Conservation (phyloP, 345 rosid genomes). For the Eutrema yunnanense region DNA sequence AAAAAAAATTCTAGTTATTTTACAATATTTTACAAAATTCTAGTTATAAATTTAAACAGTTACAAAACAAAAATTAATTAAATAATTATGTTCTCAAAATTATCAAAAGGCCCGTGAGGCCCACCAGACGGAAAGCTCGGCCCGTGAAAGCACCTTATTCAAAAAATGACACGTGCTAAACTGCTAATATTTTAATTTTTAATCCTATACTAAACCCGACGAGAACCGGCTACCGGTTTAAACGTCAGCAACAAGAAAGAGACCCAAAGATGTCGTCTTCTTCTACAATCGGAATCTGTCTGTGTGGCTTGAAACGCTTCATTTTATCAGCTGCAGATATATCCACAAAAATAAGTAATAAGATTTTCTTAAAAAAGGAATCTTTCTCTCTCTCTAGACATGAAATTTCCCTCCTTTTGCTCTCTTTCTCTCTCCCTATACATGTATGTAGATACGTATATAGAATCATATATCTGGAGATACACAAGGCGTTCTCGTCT, state of each 20-base stretch:
- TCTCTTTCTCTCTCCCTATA: slow-evolving; percentile 10
- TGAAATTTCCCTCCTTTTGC: slow-evolving; percentile 8
- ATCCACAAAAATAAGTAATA: slow-evolving; percentile 23
- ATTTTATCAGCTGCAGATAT: slow-evolving; percentile 10
- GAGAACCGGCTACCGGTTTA: slow-evolving; percentile 20
- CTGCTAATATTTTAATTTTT: background rate
- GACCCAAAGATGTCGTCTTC: slow-evolving; percentile 18
- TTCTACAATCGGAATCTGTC: slow-evolving; percentile 20
- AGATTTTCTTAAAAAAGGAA: background rate
- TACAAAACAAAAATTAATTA: too few relatives aligned
- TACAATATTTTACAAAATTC: too few relatives aligned
- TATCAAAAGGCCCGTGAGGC: background rate
- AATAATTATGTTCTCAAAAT: background rate
- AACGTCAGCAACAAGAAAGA: background rate
- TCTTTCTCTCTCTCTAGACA: slow-evolving; percentile 8
- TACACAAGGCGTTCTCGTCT: slow-evolving; percentile 5
- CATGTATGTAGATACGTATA: background rate
- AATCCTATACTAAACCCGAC: background rate
- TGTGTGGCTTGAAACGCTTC: slow-evolving; percentile 29
- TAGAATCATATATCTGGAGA: slow-evolving; percentile 10
- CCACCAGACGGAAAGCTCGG: background rate
- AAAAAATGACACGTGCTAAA: background rate
- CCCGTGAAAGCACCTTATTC: background rate
- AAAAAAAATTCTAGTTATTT: too few relatives aligned
- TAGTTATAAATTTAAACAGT: too few relatives aligned